Percentiles rank a stretch among this genome's conserved stretches.
Conservation (phyloP, 345 rosid species). For the Eucalyptus shirleyi region DNA sequence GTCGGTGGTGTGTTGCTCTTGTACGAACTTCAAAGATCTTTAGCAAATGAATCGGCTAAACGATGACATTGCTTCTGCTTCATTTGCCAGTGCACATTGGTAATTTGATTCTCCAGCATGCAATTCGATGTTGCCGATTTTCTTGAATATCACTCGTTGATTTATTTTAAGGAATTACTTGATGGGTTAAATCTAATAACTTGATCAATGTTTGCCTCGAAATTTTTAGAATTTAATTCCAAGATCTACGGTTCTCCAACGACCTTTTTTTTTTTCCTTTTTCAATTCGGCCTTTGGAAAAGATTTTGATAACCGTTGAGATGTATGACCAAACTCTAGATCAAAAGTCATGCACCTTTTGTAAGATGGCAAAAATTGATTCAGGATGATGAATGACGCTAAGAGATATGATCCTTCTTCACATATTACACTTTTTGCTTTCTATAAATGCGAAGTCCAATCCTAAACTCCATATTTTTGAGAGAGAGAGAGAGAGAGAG, state of each 20-base stretch:
- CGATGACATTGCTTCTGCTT: background rate
- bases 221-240: too few relatives aligned
- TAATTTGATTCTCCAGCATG: background rate
- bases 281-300: too few relatives aligned
- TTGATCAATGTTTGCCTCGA: background rate
- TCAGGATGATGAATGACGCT: fast-evolving
- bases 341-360: background rate
- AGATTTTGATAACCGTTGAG: background rate
- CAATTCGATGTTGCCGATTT: background rate
- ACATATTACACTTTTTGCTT: background rate
- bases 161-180: background rate
- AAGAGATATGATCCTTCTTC: background rate
- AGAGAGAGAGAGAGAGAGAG: background rate
- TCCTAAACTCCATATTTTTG: background rate
- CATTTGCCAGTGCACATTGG: background rate
- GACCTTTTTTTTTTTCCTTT: too few relatives aligned
- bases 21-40: background rate
- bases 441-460: background rate
- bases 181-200: background rate
- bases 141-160: background rate
- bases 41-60: background rate
- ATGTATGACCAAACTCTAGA: background rate
- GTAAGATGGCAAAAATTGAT: background rate
- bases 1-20: background rate
- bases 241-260: background rate